Conservation (phyloP, 129 eudicot species). For the Oenanthe sinensis region DNA sequence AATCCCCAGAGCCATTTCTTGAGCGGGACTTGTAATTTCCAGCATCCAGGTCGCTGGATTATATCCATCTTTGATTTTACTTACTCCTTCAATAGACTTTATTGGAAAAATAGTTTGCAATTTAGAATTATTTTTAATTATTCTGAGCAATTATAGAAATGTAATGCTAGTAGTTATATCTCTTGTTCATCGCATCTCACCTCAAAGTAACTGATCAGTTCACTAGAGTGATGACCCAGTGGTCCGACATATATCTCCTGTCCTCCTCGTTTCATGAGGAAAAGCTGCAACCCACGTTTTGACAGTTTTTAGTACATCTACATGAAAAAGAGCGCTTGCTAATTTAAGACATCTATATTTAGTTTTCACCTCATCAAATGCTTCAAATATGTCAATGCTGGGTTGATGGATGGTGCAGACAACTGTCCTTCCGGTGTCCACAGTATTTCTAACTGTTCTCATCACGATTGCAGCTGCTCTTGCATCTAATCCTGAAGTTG, state of each 20-base stretch:
- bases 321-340: background rate
- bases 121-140: background rate
- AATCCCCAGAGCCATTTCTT: slow-evolving; percentile 21
- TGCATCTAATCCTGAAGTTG: slow-evolving; percentile 51
- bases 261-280: slow-evolving; percentile 12
- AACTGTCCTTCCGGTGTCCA: slow-evolving; percentile 53
- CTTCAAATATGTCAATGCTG: slow-evolving; percentile 56
- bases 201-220: slow-evolving; percentile 8
- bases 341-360: background rate
- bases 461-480: slow-evolving; percentile 54
- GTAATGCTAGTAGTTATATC: background rate
- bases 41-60: slow-evolving; percentile 33
- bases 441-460: slow-evolving; percentile 56
- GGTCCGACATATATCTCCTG: slow-evolving; percentile 10
- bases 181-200: background rate
- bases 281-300: slow-evolving; percentile 3
- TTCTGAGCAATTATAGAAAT: background rate
- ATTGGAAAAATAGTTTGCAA: background rate
- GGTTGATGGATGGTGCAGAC: slow-evolving; percentile 69
- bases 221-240: slow-evolving; percentile 1
- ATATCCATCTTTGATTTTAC: slow-evolving; percentile 21
- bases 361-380: slow-evolving; percentile 45
- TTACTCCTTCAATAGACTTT: slow-evolving; percentile 19
- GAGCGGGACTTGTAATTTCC: slow-evolving; percentile 24
- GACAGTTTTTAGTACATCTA: background rate